A percentile compares a stretch with the other conserved stretches of the same genome.
phyloP scores from a whole-genome alignment of 441 rosid species.

The Brassica hybrid region DNA sequence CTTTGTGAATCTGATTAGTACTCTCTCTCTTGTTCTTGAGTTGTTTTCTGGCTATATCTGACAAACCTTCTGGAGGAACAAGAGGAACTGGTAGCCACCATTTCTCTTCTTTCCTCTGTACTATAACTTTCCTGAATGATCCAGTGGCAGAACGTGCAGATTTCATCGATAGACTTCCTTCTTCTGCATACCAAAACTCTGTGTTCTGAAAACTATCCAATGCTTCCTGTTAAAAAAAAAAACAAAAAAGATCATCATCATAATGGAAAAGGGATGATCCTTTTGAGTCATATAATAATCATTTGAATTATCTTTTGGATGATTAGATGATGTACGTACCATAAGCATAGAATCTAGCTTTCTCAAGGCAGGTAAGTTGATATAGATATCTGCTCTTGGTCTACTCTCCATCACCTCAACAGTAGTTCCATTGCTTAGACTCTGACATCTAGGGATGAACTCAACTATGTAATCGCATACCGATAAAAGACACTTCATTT shows the following conservation, averaged over 20 bases:
- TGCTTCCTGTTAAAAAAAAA: conserved; percentile 32
- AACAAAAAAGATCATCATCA: not conserved
- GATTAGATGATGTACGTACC: too few relatives aligned
- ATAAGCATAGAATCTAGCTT: conserved; percentile 75
- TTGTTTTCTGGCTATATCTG: conserved; percentile 59
- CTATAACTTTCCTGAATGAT: conserved; percentile 67
- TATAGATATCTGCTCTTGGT: conserved; percentile 67
- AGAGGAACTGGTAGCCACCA: conserved; percentile 79
- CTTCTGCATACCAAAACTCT: conserved; percentile 61
- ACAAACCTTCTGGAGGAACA: conserved; percentile 58
- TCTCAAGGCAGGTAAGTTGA: conserved; percentile 71
- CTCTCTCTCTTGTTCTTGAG: conserved; percentile 57
- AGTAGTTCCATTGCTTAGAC: conserved; percentile 51
- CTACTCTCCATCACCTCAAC: conserved; percentile 69
- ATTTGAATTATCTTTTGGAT: not conserved
- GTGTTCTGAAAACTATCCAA: conserved; percentile 41
- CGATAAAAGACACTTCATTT: conserved; percentile 66
- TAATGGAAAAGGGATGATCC: not conserved
- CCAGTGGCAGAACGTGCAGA: conserved; percentile 51
- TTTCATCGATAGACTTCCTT: conserved; percentile 53
- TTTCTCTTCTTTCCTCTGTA: conserved; percentile 67
- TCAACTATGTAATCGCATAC: conserved; percentile 71
- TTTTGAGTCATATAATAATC: conserved; percentile 6
- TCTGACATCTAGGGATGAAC: conserved; percentile 54
- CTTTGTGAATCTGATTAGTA: conserved; percentile 72